Evolutionary conservation across 495 filamentous ascomycete species (phyloP), one percentile per base, ranked within the genome.

Genomic region (Filosporella fistucella): DNA sequence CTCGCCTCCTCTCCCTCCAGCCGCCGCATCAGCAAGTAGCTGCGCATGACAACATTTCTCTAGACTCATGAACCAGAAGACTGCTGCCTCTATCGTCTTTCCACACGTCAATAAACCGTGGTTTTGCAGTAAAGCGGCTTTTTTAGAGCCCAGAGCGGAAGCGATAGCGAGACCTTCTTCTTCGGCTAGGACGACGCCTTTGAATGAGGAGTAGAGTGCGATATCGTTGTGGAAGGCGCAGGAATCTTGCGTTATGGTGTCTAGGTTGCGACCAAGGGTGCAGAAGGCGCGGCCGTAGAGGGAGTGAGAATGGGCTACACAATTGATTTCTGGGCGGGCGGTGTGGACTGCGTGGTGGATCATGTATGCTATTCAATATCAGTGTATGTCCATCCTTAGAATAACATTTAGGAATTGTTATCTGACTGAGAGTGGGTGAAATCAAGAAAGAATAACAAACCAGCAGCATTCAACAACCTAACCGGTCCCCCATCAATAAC

Each of bases 31-130:
- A 4, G 85, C 86, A 47, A 89, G 53, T 25, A 91, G 61, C 62
- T 90, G 85, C n/a, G 76, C 74, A 57, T 89, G 76, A 57, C 86
- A 89, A 62, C 80, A 86, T 53, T 80, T 85, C 51, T 89, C 86
- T 49, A 91, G 56, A 42, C 75, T 82, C 25, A 86, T 65, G 60
- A 89, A 90, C 85, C 85, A 90, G 58, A 82, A 87, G 1, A 89
- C 74, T 0, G 80, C 68, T 20, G 68, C 70, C 55, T 85, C 81
- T 32, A 85, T 68, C 0, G 71, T 67, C 20, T 58, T 47, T 2
- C 82, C 82, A 4, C 75, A 76, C 1, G 72, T 74, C 49, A 75
- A 49, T 9, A 73, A 48, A 0, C 69, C 70, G 56, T 90, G 86
- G 59, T 89, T 89, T 51, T 85, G 76, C 12, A 90, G 60, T 2